Evolutionary conservation across 176 grass and related monocot species (phyloP).

Genomic region (Triticum dicoccoides): DNA sequence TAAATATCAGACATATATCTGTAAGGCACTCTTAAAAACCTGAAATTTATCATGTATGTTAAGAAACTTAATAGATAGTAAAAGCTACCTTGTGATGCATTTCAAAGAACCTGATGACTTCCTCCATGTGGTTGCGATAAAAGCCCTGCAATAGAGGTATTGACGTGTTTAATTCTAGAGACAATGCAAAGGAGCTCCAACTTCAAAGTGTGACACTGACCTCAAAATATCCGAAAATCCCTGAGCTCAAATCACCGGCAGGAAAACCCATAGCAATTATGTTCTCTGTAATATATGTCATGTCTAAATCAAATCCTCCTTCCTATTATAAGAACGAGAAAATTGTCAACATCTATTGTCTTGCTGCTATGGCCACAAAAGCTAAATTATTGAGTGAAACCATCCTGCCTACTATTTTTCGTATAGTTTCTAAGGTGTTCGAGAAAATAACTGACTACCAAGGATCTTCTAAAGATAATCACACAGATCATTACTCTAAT

Average conservation of each 20-base stretch:
- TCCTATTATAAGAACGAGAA: conserved; percentile 64
- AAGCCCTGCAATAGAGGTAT: conserved; percentile 67
- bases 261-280: conserved; percentile 99
- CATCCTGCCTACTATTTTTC: neutral
- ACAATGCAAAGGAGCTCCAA: neutral
- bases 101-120: conserved; percentile 99
- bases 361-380: conserved; percentile 12
- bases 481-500: neutral
- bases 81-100: conserved; percentile 87
- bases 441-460: neutral
- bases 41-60: conserved; percentile 14
- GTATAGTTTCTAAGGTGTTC: conserved; percentile 2
- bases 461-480: neutral
- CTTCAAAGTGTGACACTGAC: conserved; percentile 41
- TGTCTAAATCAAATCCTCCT: conserved; percentile 99
- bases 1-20: neutral
- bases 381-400: neutral
- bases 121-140: conserved; percentile 99
- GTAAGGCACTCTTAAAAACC: neutral
- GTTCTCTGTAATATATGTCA: conserved; percentile 99
- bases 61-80: conserved; percentile 18
- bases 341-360: conserved; percentile 20
- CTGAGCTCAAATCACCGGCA: conserved; percentile 97
- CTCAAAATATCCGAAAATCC: conserved; percentile 99
- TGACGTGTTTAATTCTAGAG: conserved; percentile 3